phyloP scores from a whole-genome alignment of 805 yeast species.

The Candida ponderosae region DNA sequence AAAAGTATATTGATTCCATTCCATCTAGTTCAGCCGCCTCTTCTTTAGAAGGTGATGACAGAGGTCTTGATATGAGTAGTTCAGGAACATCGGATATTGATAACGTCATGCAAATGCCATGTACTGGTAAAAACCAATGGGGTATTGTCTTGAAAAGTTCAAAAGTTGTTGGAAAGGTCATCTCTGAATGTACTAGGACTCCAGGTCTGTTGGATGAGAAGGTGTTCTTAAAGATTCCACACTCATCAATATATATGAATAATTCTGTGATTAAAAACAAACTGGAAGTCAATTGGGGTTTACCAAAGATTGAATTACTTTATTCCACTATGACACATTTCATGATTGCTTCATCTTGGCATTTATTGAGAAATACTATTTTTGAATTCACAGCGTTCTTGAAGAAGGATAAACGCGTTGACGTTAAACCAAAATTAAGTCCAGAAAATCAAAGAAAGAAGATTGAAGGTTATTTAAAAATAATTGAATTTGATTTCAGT shows the following conservation, averaged over 20 bases:
- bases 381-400: constrained; percentile 10
- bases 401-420: constrained; percentile 15
- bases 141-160: neutral
- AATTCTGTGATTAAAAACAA: constrained; percentile 12
- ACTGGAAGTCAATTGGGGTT: constrained; percentile 17
- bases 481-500: constrained; percentile 16
- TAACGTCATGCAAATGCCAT: constrained; percentile 19
- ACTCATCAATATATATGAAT: constrained; percentile 13
- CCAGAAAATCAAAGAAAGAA: constrained; percentile 8
- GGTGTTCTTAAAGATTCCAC: constrained; percentile 24
- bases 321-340: constrained; percentile 37
- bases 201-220: constrained; percentile 19
- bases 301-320: constrained; percentile 22
- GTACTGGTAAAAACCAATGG: constrained; percentile 8
- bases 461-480: constrained; percentile 14
- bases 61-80: constrained; percentile 10
- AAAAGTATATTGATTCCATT: neutral
- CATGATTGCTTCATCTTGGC: constrained; percentile 35
- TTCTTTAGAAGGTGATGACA: constrained; percentile 25
- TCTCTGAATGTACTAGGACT: constrained; percentile 24
- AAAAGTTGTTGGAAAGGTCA: constrained; percentile 19
- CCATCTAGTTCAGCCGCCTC: constrained; percentile 20
- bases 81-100: constrained; percentile 2
- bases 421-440: constrained; percentile 12
- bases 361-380: constrained; percentile 35